phyloP scores from a whole-genome alignment of 345 rosid species.

The Punica granatum region DNA sequence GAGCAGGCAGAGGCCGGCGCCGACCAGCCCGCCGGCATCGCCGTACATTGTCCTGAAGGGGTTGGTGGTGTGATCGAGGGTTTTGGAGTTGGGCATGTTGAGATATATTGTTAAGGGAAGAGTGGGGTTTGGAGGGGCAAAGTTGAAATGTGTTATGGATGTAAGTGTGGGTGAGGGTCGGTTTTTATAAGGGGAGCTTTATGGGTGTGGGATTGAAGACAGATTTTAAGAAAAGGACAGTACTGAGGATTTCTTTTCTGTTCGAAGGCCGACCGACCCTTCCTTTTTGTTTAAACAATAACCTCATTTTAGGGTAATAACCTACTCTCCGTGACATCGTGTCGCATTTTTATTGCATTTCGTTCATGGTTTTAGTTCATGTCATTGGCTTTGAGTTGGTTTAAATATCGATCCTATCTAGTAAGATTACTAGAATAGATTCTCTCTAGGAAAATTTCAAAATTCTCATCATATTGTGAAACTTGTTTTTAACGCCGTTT shows the following conservation, averaged over 20 bases:
- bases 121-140: background rate
- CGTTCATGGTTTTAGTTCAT: too few relatives aligned
- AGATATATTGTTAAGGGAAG: background rate
- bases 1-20: constrained; percentile 27
- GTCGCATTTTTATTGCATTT: too few relatives aligned
- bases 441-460: too few relatives aligned
- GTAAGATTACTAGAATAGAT: too few relatives aligned
- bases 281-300: too few relatives aligned
- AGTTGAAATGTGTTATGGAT: background rate
- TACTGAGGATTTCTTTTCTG: background rate
- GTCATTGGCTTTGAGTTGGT: too few relatives aligned
- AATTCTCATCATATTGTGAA: too few relatives aligned
- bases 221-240: background rate
- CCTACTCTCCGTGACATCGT: too few relatives aligned
- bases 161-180: background rate
- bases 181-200: constrained; percentile 9
- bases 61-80: constrained; percentile 18
- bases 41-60: constrained; percentile 12
- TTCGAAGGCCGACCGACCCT: background rate
- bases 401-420: too few relatives aligned
- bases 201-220: background rate
- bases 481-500: too few relatives aligned
- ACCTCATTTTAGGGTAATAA: too few relatives aligned
- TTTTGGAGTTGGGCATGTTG: constrained; percentile 1
- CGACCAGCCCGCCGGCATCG: background rate